These are phyloP conservation scores for Nyssa sinensis DNA, from an alignment of 148 eudicot genomes.

Conservation along the genomic window DNA sequence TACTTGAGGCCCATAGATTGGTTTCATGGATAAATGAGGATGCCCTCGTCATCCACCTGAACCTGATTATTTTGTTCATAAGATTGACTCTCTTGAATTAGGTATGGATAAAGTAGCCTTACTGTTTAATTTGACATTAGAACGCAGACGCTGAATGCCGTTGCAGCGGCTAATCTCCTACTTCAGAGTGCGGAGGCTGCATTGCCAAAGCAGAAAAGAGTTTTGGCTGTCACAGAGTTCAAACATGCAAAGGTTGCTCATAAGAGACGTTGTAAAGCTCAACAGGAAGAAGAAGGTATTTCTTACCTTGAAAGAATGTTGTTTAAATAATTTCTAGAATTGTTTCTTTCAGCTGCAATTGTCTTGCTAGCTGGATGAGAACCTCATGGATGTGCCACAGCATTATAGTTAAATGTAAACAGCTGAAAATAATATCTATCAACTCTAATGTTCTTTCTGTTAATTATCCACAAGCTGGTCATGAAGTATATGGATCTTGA, in stretches of 20 bases:
- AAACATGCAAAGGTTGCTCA: conserved; percentile 78
- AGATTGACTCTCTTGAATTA: not conserved
- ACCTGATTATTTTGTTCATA: too few relatives aligned
- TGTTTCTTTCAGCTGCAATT: not conserved
- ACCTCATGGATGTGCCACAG: not conserved
- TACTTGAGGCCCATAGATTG: too few relatives aligned
- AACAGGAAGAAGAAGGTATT: conserved; percentile 51
- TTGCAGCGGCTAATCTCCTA: conserved; percentile 70
- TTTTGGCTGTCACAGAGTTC: conserved; percentile 54
- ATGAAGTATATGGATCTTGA: not conserved
- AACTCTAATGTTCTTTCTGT: not conserved
- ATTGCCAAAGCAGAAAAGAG: conserved; percentile 82
- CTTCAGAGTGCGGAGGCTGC: conserved; percentile 67
- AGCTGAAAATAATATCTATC: not conserved
- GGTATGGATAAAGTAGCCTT: not conserved
- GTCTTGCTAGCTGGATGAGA: not conserved
- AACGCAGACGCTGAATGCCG: conserved; percentile 71
- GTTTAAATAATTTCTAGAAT: not conserved
- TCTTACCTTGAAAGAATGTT: conserved; percentile 9
- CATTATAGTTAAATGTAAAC: not conserved
- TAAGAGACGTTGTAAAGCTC: conserved; percentile 56
- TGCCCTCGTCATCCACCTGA: too few relatives aligned
- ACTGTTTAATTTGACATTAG: conserved; percentile 31
- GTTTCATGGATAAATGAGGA: not conserved
- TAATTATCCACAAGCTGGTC: not conserved